phyloP scores from a whole-genome alignment of 1,284 basidiomycete species.

The Rhodofomes roseus region DNA sequence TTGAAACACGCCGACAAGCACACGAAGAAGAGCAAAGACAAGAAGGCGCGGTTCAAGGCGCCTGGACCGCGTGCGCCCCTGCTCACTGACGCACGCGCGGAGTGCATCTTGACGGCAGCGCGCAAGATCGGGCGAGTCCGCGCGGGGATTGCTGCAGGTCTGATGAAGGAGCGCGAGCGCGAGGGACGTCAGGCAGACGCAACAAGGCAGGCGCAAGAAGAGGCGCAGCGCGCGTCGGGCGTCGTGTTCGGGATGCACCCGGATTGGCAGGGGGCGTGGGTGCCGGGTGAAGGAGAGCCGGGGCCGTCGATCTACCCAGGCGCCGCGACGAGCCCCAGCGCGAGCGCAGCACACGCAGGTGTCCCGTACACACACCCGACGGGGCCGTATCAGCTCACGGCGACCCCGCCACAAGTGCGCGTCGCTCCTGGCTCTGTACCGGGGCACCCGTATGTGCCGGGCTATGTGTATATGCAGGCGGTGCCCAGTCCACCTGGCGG shows the following conservation, averaged over 20 bases:
- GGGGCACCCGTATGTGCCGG: not conserved
- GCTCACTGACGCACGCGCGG: constrained; percentile 53
- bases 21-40: constrained; percentile 8
- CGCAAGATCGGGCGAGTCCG: constrained; percentile 52
- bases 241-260: not conserved
- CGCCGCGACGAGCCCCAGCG: not conserved
- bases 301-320: not conserved
- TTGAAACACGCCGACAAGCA: constrained; percentile 1
- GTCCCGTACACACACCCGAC: not conserved
- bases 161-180: constrained; percentile 14
- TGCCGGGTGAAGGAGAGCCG: not conserved
- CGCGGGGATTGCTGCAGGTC: constrained; percentile 42
- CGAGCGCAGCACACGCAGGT: not conserved
- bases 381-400: not conserved
- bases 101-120: constrained; percentile 57
- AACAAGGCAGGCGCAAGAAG: not conserved
- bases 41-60: not conserved
- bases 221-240: not conserved
- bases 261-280: not conserved
- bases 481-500: not conserved
- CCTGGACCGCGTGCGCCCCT: constrained; percentile 16
- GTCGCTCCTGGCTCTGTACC: not conserved
- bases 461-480: not conserved
- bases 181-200: constrained; percentile 21
- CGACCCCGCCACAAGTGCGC: not conserved